Conservation (phyloP, 2,329 filamentous ascomycete species). For the Monosporascus sp. region DNA sequence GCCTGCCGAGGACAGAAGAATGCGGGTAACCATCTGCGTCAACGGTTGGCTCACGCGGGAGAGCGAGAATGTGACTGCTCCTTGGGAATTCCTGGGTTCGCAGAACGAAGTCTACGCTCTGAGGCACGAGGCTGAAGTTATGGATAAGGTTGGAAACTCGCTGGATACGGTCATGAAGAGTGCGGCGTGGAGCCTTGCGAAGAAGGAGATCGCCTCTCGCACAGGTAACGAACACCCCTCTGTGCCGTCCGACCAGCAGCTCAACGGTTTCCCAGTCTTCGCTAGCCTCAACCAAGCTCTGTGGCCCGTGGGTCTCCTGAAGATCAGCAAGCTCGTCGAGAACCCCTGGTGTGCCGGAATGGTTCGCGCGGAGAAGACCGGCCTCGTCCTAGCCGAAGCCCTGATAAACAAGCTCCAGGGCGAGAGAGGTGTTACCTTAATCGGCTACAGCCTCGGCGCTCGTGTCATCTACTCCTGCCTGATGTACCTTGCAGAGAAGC, state of each 20-base stretch:
- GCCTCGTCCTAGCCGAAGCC: constrained; percentile 68
- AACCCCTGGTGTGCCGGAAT: constrained; percentile 77
- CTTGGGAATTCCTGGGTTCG: constrained; percentile 72
- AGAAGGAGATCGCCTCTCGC: constrained; percentile 40
- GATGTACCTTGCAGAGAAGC: constrained; percentile 67
- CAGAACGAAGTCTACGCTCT: constrained; percentile 77
- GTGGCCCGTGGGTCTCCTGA: constrained; percentile 60
- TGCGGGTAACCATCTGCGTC: constrained; percentile 79
- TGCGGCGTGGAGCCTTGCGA: constrained; percentile 72
- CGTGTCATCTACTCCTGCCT: constrained; percentile 80
- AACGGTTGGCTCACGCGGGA: constrained; percentile 74
- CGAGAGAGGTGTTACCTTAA: constrained; percentile 71
- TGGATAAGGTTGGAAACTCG: constrained; percentile 72
- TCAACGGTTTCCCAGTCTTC: constrained; percentile 37
- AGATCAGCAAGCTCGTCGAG: constrained; percentile 69
- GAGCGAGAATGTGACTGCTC: constrained; percentile 61
- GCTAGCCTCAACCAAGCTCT: constrained; percentile 51
- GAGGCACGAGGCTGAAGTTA: constrained; percentile 73
- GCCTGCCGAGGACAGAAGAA: constrained; percentile 54
- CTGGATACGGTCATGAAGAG: constrained; percentile 74
- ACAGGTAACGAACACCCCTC: constrained; percentile 36
- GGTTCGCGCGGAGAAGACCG: constrained; percentile 68
- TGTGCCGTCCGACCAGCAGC: constrained; percentile 2
- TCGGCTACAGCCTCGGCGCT: constrained; percentile 79
- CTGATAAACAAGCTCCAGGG: constrained; percentile 78